These are phyloP conservation scores for Cytospora paraplurivora DNA, from an alignment of 2,329 filamentous ascomycete species.

Conservation along the genomic window DNA sequence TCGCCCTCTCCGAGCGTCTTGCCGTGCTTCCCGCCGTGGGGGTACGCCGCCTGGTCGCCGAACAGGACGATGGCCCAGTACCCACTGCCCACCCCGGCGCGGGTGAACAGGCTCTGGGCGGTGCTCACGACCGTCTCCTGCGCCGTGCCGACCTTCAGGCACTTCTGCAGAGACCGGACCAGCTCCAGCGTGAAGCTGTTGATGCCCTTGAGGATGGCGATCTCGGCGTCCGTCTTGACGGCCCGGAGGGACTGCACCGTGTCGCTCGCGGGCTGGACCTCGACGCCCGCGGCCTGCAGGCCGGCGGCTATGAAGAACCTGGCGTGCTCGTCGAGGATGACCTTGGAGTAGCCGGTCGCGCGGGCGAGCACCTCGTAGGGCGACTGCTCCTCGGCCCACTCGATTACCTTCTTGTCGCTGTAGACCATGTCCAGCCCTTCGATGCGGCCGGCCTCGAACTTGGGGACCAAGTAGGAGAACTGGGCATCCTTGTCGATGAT, in stretches of 20 bases:
- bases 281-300: slow-evolving; percentile 33
- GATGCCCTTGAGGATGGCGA: slow-evolving; percentile 35
- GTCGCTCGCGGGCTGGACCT: slow-evolving; percentile 36
- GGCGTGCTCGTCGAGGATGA: slow-evolving; percentile 38
- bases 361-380: slow-evolving; percentile 34
- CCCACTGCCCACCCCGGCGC: slow-evolving; percentile 34
- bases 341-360: slow-evolving; percentile 30
- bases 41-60: slow-evolving; percentile 36
- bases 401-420: slow-evolving; percentile 32
- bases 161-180: slow-evolving; percentile 35
- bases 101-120: slow-evolving; percentile 32
- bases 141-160: slow-evolving; percentile 33
- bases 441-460: slow-evolving; percentile 37
- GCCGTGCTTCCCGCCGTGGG: slow-evolving; percentile 36
- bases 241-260: slow-evolving; percentile 33
- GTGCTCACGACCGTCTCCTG: slow-evolving; percentile 34
- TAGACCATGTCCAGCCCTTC: slow-evolving; percentile 37
- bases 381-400: slow-evolving; percentile 35
- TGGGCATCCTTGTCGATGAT: slow-evolving; percentile 32
- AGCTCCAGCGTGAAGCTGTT: slow-evolving; percentile 37
- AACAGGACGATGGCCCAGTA: slow-evolving; percentile 38
- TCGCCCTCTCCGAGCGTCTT: slow-evolving; percentile 34
- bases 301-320: slow-evolving; percentile 37
- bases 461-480: slow-evolving; percentile 37
- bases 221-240: slow-evolving; percentile 36